A percentile compares a stretch with the other conserved stretches of the same genome.
Conservation (phyloP, 768 basidiomycete species). For the Coprinopsis cinerea region DNA sequence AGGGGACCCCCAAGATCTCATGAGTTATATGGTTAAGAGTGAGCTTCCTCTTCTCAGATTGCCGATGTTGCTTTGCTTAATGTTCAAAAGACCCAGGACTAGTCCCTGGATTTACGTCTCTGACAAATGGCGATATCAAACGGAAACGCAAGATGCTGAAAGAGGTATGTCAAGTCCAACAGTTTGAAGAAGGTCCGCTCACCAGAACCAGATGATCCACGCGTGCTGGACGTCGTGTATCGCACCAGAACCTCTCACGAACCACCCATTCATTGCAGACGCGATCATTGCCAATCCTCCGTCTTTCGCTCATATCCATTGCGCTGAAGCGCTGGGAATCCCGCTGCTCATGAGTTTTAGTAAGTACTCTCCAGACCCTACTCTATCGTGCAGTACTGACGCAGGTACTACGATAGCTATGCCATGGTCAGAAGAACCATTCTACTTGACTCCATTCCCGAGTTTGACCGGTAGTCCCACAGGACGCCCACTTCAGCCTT, state of each 20-base stretch:
- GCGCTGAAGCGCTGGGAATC: slow-evolving; percentile 58
- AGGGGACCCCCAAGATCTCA: slow-evolving; percentile 57
- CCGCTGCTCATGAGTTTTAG: slow-evolving; percentile 54
- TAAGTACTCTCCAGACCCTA: slow-evolving; percentile 24
- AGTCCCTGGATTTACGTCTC: slow-evolving; percentile 50
- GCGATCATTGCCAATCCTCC: slow-evolving; percentile 67
- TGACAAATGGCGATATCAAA: slow-evolving; percentile 56
- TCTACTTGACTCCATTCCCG: neutral
- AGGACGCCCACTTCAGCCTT: slow-evolving; percentile 50
- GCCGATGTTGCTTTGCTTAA: slow-evolving; percentile 4
- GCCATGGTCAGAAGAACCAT: slow-evolving; percentile 43
- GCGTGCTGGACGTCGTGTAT: slow-evolving; percentile 54
- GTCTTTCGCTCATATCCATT: slow-evolving; percentile 59
- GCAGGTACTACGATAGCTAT: slow-evolving; percentile 37
- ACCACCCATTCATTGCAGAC: slow-evolving; percentile 48
- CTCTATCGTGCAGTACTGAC: neutral
- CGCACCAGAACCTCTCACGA: slow-evolving; percentile 38
- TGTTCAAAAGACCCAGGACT: slow-evolving; percentile 49
- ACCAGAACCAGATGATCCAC: slow-evolving; percentile 42
- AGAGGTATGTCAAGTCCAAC: slow-evolving; percentile 26
- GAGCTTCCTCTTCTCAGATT: slow-evolving; percentile 13
- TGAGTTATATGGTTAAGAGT: slow-evolving; percentile 75
- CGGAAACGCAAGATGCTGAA: slow-evolving; percentile 54
- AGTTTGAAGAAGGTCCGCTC: neutral
- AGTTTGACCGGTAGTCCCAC: slow-evolving; percentile 3